Evolutionary conservation across 1,284 basidiomycete species (phyloP).

Genomic region (Microbotryum violaceum): DNA sequence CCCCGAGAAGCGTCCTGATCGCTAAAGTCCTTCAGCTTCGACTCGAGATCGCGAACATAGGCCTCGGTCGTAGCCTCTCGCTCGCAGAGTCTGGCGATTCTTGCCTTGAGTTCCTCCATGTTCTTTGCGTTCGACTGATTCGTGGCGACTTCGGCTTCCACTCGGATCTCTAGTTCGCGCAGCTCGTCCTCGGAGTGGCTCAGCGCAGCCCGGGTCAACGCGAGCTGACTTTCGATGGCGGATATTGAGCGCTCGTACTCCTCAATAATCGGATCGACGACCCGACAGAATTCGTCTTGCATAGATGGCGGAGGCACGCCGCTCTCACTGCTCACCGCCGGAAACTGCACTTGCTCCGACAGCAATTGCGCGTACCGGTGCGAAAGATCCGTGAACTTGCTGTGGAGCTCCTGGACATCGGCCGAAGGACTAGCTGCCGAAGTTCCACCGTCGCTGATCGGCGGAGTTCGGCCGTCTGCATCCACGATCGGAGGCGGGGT

Average conservation of each 20-base stretch:
- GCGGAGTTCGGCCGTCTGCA: slow-evolving; percentile 2
- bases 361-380: slow-evolving; percentile 76
- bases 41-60: slow-evolving; percentile 86
- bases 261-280: slow-evolving; percentile 94
- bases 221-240: slow-evolving; percentile 88
- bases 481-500: slow-evolving; percentile 15
- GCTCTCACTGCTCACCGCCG: slow-evolving; percentile 28
- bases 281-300: slow-evolving; percentile 72
- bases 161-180: slow-evolving; percentile 76
- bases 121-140: slow-evolving; percentile 69
- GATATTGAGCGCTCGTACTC: slow-evolving; percentile 98
- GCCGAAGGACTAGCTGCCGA: too few relatives aligned
- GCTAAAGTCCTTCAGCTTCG: slow-evolving; percentile 73
- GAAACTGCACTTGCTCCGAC: slow-evolving; percentile 62
- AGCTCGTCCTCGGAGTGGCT: slow-evolving; percentile 83
- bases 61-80: slow-evolving; percentile 85
- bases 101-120: slow-evolving; percentile 68
- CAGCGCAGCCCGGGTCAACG: slow-evolving; percentile 77
- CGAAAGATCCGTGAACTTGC: slow-evolving; percentile 62
- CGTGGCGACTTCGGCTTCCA: slow-evolving; percentile 57
- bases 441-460: slow-evolving; percentile 41
- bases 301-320: slow-evolving; percentile 15
- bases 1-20: slow-evolving; percentile 67
- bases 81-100: slow-evolving; percentile 74
- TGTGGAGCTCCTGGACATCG: slow-evolving; percentile 52